A percentile compares a stretch with the other conserved stretches of the same genome.
Conservation (phyloP, 2,329 filamentous ascomycete genomes). For the Ilyonectria robusta region DNA sequence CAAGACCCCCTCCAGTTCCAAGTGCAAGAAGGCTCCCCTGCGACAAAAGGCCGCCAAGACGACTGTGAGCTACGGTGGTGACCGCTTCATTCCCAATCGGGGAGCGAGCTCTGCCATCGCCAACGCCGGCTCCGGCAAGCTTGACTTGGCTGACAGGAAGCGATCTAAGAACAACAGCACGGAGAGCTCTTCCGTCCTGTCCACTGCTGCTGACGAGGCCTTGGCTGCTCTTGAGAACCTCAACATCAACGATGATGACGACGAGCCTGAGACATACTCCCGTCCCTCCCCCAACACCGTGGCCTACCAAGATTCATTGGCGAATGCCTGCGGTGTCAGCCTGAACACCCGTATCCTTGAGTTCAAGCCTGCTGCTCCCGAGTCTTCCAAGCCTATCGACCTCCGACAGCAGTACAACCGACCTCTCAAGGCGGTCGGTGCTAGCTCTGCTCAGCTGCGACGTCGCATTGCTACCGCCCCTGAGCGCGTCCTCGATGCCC, state of each 20-base stretch:
- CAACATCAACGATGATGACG: constrained; percentile 80
- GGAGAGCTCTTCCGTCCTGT: constrained; percentile 83
- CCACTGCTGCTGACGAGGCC: constrained; percentile 84
- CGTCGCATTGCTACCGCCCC: constrained; percentile 94
- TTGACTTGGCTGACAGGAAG: constrained; percentile 78
- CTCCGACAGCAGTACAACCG: constrained; percentile 98
- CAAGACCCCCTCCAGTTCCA: constrained; percentile 72
- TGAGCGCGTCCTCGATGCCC: constrained; percentile 95
- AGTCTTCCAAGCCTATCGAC: constrained; percentile 98
- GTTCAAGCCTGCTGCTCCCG: constrained; percentile 98
- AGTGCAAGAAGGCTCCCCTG: constrained; percentile 68
- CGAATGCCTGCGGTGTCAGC: constrained; percentile 91
- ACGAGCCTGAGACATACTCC: constrained; percentile 77
- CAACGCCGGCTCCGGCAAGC: constrained; percentile 86
- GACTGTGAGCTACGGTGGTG: constrained; percentile 83
- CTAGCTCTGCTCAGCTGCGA: constrained; percentile 86
- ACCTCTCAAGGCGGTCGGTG: constrained; percentile 83
- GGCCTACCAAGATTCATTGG: constrained; percentile 93
- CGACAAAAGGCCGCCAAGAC: constrained; percentile 79
- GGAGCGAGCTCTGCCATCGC: constrained; percentile 89
- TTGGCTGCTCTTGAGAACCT: constrained; percentile 85
- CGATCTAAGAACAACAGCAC: constrained; percentile 78
- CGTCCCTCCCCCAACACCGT: constrained; percentile 89
- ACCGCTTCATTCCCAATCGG: constrained; percentile 97
- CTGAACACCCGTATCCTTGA: constrained; percentile 96